A percentile compares a stretch with the other conserved stretches of the same genome.
Evolutionary conservation across 2,329 filamentous ascomycete species (phyloP).

Genomic region (Hawksworthiomyces lignivorus): DNA sequence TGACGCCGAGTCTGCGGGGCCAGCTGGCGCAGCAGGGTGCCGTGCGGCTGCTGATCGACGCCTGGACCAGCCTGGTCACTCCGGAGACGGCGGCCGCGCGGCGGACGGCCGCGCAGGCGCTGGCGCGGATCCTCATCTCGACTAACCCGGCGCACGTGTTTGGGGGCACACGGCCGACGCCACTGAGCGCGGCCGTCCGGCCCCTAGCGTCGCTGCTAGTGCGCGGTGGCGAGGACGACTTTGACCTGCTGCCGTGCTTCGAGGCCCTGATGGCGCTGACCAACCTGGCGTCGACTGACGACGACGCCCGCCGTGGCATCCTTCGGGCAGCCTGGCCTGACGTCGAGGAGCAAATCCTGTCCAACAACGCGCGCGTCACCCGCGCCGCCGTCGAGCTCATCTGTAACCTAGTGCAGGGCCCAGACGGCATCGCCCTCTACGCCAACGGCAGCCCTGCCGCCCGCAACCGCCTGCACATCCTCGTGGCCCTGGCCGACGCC

Average conservation of each 20-base stretch:
- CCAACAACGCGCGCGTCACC: slow-evolving; percentile 65
- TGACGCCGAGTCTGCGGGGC: slow-evolving; percentile 65
- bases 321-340: slow-evolving; percentile 66
- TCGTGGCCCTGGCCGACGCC: slow-evolving; percentile 81
- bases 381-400: slow-evolving; percentile 82
- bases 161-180: slow-evolving; percentile 62
- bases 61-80: slow-evolving; percentile 48
- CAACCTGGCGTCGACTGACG: slow-evolving; percentile 78
- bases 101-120: slow-evolving; percentile 65
- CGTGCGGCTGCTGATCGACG: slow-evolving; percentile 71
- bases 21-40: slow-evolving; percentile 89
- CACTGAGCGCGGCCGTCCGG: slow-evolving; percentile 72
- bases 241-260: slow-evolving; percentile 81
- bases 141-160: slow-evolving; percentile 82
- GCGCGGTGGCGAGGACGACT: slow-evolving; percentile 40
- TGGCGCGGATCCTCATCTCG: slow-evolving; percentile 79
- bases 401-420: slow-evolving; percentile 76
- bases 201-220: slow-evolving; percentile 69
- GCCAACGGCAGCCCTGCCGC: slow-evolving; percentile 57
- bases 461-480: slow-evolving; percentile 67
- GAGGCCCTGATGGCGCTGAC: slow-evolving; percentile 88
- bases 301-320: slow-evolving; percentile 58
- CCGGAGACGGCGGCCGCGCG: slow-evolving; percentile 25
- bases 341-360: slow-evolving; percentile 77
- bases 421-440: slow-evolving; percentile 60